Conservation (phyloP, 371 early-diverging fungal species). For the Aphelidium insulamus region DNA sequence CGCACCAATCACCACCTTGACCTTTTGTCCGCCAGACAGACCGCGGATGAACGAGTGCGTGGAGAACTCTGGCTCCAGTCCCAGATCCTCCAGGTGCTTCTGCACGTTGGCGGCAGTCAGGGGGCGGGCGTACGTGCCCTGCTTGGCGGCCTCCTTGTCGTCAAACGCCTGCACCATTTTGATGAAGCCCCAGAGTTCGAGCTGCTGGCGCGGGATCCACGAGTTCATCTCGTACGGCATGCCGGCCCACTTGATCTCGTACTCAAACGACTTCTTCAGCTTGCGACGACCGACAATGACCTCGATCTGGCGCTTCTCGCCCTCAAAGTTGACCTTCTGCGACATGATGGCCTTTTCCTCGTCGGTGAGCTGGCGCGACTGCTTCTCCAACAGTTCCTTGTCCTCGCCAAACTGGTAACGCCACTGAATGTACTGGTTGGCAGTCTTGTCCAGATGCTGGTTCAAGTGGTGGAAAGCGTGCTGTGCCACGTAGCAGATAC, state of each 20-base stretch:
- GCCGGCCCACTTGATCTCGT: slow-evolving; percentile 56
- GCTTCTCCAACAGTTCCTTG: slow-evolving; percentile 53
- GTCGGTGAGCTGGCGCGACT: slow-evolving; percentile 34
- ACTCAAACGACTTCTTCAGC: slow-evolving; percentile 56
- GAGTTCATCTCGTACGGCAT: slow-evolving; percentile 39
- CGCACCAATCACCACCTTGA: slow-evolving; percentile 60
- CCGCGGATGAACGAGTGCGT: slow-evolving; percentile 41
- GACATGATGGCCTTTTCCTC: slow-evolving; percentile 43
- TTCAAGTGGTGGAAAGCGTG: slow-evolving; percentile 72
- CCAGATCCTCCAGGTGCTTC: slow-evolving; percentile 48
- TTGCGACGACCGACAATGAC: slow-evolving; percentile 44
- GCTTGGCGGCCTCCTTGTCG: slow-evolving; percentile 51
- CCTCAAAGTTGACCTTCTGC: slow-evolving; percentile 23
- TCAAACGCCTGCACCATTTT: slow-evolving; percentile 55
- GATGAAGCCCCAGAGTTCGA: slow-evolving; percentile 43
- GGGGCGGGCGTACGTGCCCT: slow-evolving; percentile 42
- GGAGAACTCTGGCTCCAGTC: slow-evolving; percentile 52
- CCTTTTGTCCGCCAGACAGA: slow-evolving; percentile 70
- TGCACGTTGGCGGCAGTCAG: slow-evolving; percentile 36
- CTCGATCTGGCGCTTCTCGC: slow-evolving; percentile 36
- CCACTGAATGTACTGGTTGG: slow-evolving; percentile 69
- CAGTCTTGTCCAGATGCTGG: slow-evolving; percentile 50
- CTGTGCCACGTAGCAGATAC: slow-evolving; percentile 72
- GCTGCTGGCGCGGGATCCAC: slow-evolving; percentile 41
- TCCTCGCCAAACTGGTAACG: slow-evolving; percentile 58